Evolutionary conservation across 2,329 filamentous ascomycete species (phyloP).

Genomic region (Raffaelea deltoideospora): DNA sequence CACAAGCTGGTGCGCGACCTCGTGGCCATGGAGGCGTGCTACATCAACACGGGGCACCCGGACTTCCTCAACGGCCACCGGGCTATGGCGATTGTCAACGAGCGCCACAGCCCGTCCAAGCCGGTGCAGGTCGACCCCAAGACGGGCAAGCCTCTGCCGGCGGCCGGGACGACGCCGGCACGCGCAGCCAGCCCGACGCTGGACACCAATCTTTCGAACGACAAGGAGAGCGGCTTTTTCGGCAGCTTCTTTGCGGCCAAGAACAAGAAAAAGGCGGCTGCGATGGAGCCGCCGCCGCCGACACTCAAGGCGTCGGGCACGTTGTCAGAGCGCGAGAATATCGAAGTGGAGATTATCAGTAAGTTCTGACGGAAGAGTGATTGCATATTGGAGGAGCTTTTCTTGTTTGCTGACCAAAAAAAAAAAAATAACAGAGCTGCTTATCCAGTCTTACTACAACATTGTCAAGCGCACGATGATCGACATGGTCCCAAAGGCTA

Average conservation of each 20-base stretch:
- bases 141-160: slow-evolving; percentile 83
- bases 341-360: slow-evolving; percentile 98
- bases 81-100: slow-evolving; percentile 96
- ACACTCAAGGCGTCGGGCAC: slow-evolving; percentile 89
- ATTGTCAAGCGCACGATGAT: slow-evolving; percentile 98
- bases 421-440: slow-evolving; percentile 46
- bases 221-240: slow-evolving; percentile 69
- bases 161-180: slow-evolving; percentile 44
- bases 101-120: slow-evolving; percentile 66
- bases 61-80: slow-evolving; percentile 95
- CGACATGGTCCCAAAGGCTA: slow-evolving; percentile 98
- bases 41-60: slow-evolving; percentile 96
- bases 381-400: too few relatives aligned
- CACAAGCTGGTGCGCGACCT: slow-evolving; percentile 93
- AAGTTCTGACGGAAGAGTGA: slow-evolving; percentile 11
- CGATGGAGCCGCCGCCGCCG: slow-evolving; percentile 90
- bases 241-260: slow-evolving; percentile 97
- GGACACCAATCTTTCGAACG: slow-evolving; percentile 26
- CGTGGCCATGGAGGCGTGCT: slow-evolving; percentile 89
- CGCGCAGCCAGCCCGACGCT: slow-evolving; percentile 65
- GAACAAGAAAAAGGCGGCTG: slow-evolving; percentile 99
- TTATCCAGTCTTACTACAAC: slow-evolving; percentile 95
- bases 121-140: slow-evolving; percentile 95
- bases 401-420: background rate
- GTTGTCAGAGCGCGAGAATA: slow-evolving; percentile 81